Base-by-base conservation (phyloP, 371 early-diverging fungal species). In the Actinomortierella wolfii region DNA sequence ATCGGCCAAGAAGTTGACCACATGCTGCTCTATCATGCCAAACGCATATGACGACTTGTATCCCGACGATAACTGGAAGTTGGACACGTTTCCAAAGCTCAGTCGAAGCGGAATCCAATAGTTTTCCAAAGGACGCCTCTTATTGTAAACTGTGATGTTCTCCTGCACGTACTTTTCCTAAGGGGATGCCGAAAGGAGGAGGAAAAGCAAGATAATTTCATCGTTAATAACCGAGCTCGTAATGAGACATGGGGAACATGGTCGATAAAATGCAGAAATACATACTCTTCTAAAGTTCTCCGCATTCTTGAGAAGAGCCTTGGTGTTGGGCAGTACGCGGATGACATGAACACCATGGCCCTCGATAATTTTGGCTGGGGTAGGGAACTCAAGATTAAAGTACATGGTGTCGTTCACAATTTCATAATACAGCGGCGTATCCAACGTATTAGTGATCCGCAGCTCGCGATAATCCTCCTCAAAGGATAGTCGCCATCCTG, bases 131-230 rank as follows among this genome's bases (percentile, higher is more conserved):
- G 87, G 90, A 28, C 87, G 70, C 3, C 78, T 77, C 18, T 76
- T 73, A 67, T 89, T 89, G 71, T 90, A 90, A 1, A 91, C 66
- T 2, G 82, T 85, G 18, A 90, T 63, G 61, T 86, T 82, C 65
- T 89, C 89, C 51, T 85, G 79, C 17, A 88, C 68, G 55, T 89
- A 91, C 57, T 86, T 86, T 53, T 90, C 89, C 86, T 87, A 61
- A 4, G 48, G 39, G 26, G 23, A 24, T 15, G 21, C 21, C 42
- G 28, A 17, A 25, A 20, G 7, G 14, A 15, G 8, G 23, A 41
- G 0, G 20, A 0, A 18, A 20, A 9, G 43, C 13, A 1, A 18
- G 26, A 50, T 43, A 40, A 28, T 46, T 18, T 18, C 42, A 58
- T 41, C 43, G 7, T 6, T 59, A 2, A 15, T 1, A 39, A 56